Base-by-base conservation (phyloP, 768 basidiomycete species). In the Coprinopsis cinerea region DNA sequence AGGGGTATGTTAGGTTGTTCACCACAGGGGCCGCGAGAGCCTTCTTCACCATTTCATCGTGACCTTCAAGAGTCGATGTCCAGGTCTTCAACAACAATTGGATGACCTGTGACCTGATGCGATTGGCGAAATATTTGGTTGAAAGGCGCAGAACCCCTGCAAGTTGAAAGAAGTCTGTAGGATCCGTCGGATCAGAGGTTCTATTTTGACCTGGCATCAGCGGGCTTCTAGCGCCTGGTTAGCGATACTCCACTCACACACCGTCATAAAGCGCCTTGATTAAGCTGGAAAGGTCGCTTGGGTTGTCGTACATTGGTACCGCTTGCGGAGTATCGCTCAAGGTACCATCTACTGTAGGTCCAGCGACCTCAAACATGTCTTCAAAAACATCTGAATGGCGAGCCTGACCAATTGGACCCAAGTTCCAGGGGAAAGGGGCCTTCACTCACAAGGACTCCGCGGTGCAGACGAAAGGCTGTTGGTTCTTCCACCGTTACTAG, bases 241-340 rank as follows among this genome's bases (percentile, higher is more conserved):
- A n/a, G 30, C 7, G 30, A 32, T 15, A 32, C 30, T 7, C n/a
- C 9, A 15, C 30, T 32, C 30, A 81, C 77, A 67, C 66, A 54
- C 76, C 77, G 60, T 82, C 79, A 55, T 82, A 82, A 22, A 81
- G 58, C 5, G 77, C 77, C 47, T 68, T 71, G 45, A 82, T 70
- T 15, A 81, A 66, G 54, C 67, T 69, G 30, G 74, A 71, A 4
- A 82, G 61, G 55, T 80, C 80, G 11, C 57, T 47, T 2, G 78
- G 73, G 13, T 64, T 53, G 55, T 82, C 81, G 58, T 77, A 70
- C 76, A 82, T 76, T 17, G 59, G 61, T 23, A 82, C 70, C 24
- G 80, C 67, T 51, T 71, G 77, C 39, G 77, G 72, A 20, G 44
- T 45, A 23, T 24, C 53, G 25, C 37, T 23, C 4, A 28, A 43